Evolutionary conservation across 371 early-diverging fungal species (phyloP), one percentile per base, ranked within the genome.

Genomic region (Mortierella sp.): DNA sequence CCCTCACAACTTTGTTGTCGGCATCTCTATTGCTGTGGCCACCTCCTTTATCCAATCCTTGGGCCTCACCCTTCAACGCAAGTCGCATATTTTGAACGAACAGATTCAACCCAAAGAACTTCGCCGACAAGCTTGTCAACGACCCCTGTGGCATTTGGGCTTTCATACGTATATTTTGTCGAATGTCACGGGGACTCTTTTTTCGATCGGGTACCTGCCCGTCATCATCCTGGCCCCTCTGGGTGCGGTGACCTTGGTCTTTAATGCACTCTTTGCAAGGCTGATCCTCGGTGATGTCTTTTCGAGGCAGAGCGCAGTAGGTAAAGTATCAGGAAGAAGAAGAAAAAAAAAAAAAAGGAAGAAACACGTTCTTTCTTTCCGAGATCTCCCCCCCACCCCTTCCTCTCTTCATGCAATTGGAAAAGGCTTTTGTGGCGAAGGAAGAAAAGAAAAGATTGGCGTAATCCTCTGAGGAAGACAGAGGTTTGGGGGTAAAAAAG

Each of bases 181-280:
- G 51, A 92, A 92, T 59, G 84, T 91, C 23, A 88, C 87, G 15
- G 93, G 92, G 37, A 91, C 94, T 0, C 81, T 90, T 9, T 88
- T 93, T 48, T 89, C 94, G 2, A 90, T 94, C 62, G 93, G 93
- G 53, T 90, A 91, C 64, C 83, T 94, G 16, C 95, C 95, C 4
- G 92, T 94, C n/a, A 90, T 93, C 64, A 92, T 94, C 53, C 82
- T 93, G 37, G 95, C 95, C 14, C 95, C 95, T 5, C 82, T 94
- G 64, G 93, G 93, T 1, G 93, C 95, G 14, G 89, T 94, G 56
- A 89, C 88, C 3, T 83, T 94, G 46, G 92, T 92, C 18, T 91
- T 93, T 68, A 94, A 94, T 80, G 92, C 93, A 7, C 74, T 93
- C 7, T 93, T 91, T 73, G 94, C 95, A 9, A 82, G 87, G 46